phyloP scores from a whole-genome alignment of 2,329 filamentous ascomycete genomes.

The Paraphoma chrysanthemicola region DNA sequence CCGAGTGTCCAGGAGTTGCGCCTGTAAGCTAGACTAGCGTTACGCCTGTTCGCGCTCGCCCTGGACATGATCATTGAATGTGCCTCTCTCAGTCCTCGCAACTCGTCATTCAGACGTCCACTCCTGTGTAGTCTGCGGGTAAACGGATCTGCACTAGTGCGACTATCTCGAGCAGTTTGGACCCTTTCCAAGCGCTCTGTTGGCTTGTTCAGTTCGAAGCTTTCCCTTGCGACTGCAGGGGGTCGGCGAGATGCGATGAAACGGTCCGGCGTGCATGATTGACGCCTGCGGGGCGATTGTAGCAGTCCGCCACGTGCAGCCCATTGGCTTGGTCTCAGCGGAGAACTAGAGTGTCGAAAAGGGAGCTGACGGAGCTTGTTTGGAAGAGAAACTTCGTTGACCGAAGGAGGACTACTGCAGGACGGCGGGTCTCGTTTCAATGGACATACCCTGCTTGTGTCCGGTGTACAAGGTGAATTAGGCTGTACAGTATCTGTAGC shows the following conservation, averaged over 20 bases:
- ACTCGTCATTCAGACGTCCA: constrained; percentile 39
- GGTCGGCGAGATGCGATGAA: constrained; percentile 62
- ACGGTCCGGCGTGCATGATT: constrained; percentile 59
- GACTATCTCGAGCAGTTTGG: constrained; percentile 56
- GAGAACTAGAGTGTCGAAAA: constrained; percentile 35
- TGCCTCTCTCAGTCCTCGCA: constrained; percentile 40
- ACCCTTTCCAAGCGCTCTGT: constrained; percentile 53
- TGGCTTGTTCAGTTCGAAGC: constrained; percentile 61
- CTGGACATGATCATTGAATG: constrained; percentile 36
- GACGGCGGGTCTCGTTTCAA: constrained; percentile 2
- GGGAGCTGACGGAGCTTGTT: constrained; percentile 19
- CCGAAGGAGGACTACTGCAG: background rate
- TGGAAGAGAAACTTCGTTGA: background rate
- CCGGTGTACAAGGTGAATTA: constrained; percentile 1
- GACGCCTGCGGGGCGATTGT: constrained; percentile 21
- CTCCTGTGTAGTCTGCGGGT: constrained; percentile 49
- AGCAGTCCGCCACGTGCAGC: constrained; percentile 30
- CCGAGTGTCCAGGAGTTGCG: constrained; percentile 25
- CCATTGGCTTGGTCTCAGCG: constrained; percentile 43
- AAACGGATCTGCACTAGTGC: constrained; percentile 61
- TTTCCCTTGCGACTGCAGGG: constrained; percentile 52
- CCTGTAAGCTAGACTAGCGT: constrained; percentile 26
- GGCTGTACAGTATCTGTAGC: constrained; percentile 1
- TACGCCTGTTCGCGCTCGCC: constrained; percentile 22
- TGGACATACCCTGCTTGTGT: background rate